These are phyloP conservation scores for Jacaranda mimosifolia DNA, from an alignment of 257 asterid genomes.

Conservation along the genomic window DNA sequence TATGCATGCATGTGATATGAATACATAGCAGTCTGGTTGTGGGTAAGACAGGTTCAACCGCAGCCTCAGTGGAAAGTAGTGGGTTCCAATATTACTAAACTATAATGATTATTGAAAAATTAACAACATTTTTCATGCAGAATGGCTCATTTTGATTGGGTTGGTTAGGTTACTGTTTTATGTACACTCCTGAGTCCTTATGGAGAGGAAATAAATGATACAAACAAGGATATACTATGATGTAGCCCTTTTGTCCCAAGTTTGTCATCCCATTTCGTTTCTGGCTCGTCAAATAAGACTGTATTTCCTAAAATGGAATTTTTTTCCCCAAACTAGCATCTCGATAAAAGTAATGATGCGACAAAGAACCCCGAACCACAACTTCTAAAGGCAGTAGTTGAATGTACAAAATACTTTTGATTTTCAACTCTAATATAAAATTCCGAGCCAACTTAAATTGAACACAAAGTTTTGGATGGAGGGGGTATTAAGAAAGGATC, in stretches of 20 bases:
- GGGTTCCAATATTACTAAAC: no score
- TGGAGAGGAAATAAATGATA: constrained; percentile 17
- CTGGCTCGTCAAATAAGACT: neutral
- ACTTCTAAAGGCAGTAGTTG: neutral
- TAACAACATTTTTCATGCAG: no score
- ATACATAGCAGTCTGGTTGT: no score
- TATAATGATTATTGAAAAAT: no score
- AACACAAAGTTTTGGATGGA: neutral
- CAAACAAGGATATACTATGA: neutral
- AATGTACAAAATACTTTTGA: no score
- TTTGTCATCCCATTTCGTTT: neutral
- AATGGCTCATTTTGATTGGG: no score
- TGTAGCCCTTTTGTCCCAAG: neutral
- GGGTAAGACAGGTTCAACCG: no score
- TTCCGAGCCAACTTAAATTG: neutral
- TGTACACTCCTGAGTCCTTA: neutral
- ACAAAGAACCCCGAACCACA: neutral
- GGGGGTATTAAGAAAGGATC: neutral
- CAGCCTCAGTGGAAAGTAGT: no score
- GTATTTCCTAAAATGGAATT: neutral
- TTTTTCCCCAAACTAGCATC: neutral
- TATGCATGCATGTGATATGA: no score
- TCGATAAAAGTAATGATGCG: neutral
- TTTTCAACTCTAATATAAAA: neutral
- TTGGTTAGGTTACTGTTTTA: no score